Evolutionary conservation across 208 protist species (phyloP), one percentile per base, ranked within the genome.

Genomic region (Crithidia expoeki): DNA sequence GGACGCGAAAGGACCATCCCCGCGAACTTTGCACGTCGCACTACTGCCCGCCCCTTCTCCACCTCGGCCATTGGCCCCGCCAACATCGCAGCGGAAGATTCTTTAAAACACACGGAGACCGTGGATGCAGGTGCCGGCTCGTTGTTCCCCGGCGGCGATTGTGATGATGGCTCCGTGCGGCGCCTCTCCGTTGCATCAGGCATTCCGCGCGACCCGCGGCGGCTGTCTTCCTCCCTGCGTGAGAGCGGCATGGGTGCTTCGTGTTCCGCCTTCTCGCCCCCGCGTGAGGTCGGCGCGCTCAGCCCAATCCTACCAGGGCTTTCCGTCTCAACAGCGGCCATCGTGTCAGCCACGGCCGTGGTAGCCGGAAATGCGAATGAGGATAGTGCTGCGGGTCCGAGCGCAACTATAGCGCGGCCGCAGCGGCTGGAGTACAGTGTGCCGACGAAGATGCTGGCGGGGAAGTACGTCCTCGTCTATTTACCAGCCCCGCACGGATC

Each of bases 391-490:
- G 4, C 34, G 21, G 23, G 21, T 14, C 42, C n/a, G 16, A 17
- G 42, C 14, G 42, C 42, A n/a, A 21, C 42, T 4, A 47, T 47
- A n/a, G 47, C 38, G 12, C 68, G 68, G 2, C 58, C 62, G 19
- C 60, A 72, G 30, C 68, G 57, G 4, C 56, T 83, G 17, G 79
- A 83, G 73, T 79, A 81, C 67, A 72, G 68, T 32, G 81, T 89
- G 52, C 84, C 87, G 2, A 81, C 78, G 2, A 74, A 68, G 9
- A 73, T 68, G 23, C 58, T 94, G 19, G 49, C 76, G 2, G 83
- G 81, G 4, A 90, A 88, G 72, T 94, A 94, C 64, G 83, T 94
- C 17, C 72, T 94, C 21, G 46, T 94, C 0, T 91, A 85, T 57
- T 62, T 94, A 17, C 58, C 74, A 4, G 61, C 79, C 2, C 77